These are phyloP conservation scores for Grosmannia penicillata DNA, from an alignment of 2,329 filamentous ascomycete species.

Conservation along the genomic window DNA sequence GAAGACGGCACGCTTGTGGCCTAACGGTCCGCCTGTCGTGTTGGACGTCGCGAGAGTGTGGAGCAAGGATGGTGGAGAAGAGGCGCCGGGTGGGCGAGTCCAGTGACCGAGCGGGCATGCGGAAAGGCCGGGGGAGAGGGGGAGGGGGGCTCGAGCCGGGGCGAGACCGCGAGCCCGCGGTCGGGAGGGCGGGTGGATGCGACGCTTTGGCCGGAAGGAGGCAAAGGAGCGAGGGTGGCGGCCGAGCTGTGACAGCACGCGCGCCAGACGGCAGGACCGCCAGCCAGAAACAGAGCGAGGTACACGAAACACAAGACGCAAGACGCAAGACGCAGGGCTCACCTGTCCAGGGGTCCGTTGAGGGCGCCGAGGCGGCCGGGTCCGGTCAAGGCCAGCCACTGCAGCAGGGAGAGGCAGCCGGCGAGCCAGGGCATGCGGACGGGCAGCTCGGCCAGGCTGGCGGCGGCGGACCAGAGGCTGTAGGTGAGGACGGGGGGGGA, in stretches of 20 bases:
- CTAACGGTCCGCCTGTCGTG: too few species aligned
- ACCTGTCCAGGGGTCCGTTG: slow-evolving; percentile 80
- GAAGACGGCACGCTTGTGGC: too few species aligned
- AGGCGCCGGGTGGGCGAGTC: background rate
- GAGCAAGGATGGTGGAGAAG: too few species aligned
- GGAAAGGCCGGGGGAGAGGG: slow-evolving; percentile 3
- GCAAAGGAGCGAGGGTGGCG: too few species aligned
- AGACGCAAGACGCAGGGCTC: slow-evolving; percentile 27
- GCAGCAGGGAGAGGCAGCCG: slow-evolving; percentile 59
- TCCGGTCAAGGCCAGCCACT: slow-evolving; percentile 58
- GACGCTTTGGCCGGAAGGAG: background rate
- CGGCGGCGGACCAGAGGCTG: slow-evolving; percentile 59
- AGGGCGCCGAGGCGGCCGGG: slow-evolving; percentile 61
- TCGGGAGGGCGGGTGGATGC: background rate
- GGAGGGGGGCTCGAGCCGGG: background rate
- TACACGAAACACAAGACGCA: slow-evolving; percentile 6
- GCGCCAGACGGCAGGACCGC: background rate
- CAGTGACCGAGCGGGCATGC: slow-evolving; percentile 8
- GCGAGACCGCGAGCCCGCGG: background rate
- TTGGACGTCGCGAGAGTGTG: too few species aligned
- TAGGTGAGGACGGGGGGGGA: slow-evolving; percentile 56
- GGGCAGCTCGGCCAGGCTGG: slow-evolving; percentile 58
- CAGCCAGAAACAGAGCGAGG: background rate
- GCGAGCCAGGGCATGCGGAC: slow-evolving; percentile 82
- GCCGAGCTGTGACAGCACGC: too few species aligned